A percentile compares a stretch with the other conserved stretches of the same genome.
Conservation (phyloP, 2,329 filamentous ascomycete species). For the Graphilbum fragrans region DNA sequence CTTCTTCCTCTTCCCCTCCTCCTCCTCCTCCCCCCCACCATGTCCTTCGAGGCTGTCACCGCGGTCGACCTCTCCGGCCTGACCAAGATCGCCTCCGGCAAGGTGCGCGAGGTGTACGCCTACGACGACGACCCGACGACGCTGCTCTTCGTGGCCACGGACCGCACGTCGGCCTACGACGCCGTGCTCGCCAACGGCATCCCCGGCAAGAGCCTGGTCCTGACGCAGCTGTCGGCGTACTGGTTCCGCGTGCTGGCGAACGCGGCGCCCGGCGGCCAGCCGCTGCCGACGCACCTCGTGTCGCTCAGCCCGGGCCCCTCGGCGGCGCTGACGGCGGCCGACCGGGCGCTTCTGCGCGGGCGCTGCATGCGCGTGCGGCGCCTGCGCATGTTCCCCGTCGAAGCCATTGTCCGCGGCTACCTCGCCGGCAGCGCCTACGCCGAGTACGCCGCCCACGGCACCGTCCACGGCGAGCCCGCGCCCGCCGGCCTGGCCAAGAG, state of each 20-base stretch:
- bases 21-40: not conserved
- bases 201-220: slow-evolving; percentile 39
- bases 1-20: not conserved
- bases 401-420: slow-evolving; percentile 82
- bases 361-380: slow-evolving; percentile 69
- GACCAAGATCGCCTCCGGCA: slow-evolving; percentile 18
- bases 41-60: slow-evolving; percentile 12
- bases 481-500: slow-evolving; percentile 58
- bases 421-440: slow-evolving; percentile 76
- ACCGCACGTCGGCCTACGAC: slow-evolving; percentile 93
- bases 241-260: slow-evolving; percentile 40
- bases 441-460: slow-evolving; percentile 60
- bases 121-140: slow-evolving; percentile 12
- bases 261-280: slow-evolving; percentile 24
- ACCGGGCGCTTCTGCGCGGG: slow-evolving; percentile 41
- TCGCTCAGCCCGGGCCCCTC: slow-evolving; percentile 26
- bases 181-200: slow-evolving; percentile 68
- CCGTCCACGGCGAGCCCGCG: slow-evolving; percentile 59
- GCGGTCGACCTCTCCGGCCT: slow-evolving; percentile 17
- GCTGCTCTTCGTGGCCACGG: slow-evolving; percentile 32
- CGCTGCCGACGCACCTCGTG: slow-evolving; percentile 39
- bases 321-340: slow-evolving; percentile 21
- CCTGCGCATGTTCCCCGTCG: slow-evolving; percentile 64
- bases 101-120: slow-evolving; percentile 18
- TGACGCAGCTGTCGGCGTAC: slow-evolving; percentile 33